Evolutionary conservation across 2,329 filamentous ascomycete genomes (phyloP).

Genomic region (Onygenales sp.): DNA sequence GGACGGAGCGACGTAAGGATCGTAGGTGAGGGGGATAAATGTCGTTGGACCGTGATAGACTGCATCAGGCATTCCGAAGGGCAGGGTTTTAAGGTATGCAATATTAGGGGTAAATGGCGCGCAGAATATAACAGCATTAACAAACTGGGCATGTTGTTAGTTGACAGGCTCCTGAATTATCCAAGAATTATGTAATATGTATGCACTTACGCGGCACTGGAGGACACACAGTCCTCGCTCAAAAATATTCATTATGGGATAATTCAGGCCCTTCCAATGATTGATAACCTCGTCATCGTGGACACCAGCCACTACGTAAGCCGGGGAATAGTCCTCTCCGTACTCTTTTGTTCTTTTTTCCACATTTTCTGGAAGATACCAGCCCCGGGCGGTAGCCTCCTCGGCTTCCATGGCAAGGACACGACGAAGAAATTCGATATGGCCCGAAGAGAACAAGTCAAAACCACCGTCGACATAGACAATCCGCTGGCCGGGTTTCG

Average conservation of each 20-base stretch:
- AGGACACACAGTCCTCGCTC: slow-evolving; percentile 91
- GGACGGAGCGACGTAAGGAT: slow-evolving; percentile 74
- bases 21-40: slow-evolving; percentile 70
- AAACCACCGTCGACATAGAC: slow-evolving; percentile 96
- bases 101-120: slow-evolving; percentile 81
- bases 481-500: slow-evolving; percentile 68
- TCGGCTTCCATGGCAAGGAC: slow-evolving; percentile 67
- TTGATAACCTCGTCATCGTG: slow-evolving; percentile 96
- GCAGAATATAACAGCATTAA: slow-evolving; percentile 79
- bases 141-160: slow-evolving; percentile 50
- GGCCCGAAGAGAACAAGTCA: slow-evolving; percentile 91
- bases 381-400: slow-evolving; percentile 57
- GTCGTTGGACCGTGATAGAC: slow-evolving; percentile 96
- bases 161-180: slow-evolving; percentile 1
- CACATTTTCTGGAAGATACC: slow-evolving; percentile 60
- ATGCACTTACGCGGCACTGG: slow-evolving; percentile 67
- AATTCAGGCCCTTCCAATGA: slow-evolving; percentile 92
- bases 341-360: slow-evolving; percentile 52
- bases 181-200: not conserved
- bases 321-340: slow-evolving; percentile 67
- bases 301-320: slow-evolving; percentile 84
- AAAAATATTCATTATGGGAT: slow-evolving; percentile 99
- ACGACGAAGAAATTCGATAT: slow-evolving; percentile 83
- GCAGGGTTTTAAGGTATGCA: slow-evolving; percentile 64
- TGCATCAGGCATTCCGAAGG: slow-evolving; percentile 62